Conservation (phyloP, 768 basidiomycete species). For the Panus rudis region DNA sequence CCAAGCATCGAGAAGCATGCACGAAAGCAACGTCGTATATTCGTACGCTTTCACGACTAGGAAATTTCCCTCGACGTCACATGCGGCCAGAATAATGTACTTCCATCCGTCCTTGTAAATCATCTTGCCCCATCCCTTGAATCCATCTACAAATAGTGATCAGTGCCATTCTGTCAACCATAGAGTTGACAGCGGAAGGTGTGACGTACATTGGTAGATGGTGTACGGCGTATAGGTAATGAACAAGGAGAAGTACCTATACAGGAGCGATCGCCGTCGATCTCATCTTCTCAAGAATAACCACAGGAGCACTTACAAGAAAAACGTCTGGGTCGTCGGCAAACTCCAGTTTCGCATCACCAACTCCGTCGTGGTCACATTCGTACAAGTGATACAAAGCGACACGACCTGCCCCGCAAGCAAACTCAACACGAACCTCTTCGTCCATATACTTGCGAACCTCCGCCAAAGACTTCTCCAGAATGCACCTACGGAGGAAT, state of each 20-base stretch:
- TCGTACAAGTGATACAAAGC: slow-evolving; percentile 84
- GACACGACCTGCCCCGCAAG: slow-evolving; percentile 79
- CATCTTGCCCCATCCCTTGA: slow-evolving; percentile 76
- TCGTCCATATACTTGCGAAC: slow-evolving; percentile 75
- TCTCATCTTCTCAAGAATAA: neutral
- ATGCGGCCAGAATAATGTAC: slow-evolving; percentile 73
- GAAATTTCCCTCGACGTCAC: slow-evolving; percentile 87
- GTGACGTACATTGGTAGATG: slow-evolving; percentile 69
- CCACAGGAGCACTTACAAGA: slow-evolving; percentile 49
- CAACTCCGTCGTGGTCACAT: slow-evolving; percentile 78
- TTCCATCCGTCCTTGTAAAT: slow-evolving; percentile 77
- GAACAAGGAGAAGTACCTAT: slow-evolving; percentile 74
- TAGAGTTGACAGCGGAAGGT: neutral
- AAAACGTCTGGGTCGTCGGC: slow-evolving; percentile 78
- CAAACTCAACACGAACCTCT: slow-evolving; percentile 60
- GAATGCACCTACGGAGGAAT: slow-evolving; percentile 53
- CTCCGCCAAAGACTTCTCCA: slow-evolving; percentile 44
- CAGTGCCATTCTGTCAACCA: neutral
- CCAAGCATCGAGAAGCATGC: slow-evolving; percentile 93
- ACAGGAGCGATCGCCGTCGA: neutral
- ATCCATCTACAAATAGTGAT: slow-evolving; percentile 50
- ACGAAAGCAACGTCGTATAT: slow-evolving; percentile 82
- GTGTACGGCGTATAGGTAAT: slow-evolving; percentile 81
- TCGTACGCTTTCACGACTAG: slow-evolving; percentile 81
- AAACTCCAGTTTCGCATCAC: slow-evolving; percentile 60